Evolutionary conservation across 2,329 filamentous ascomycete genomes (phyloP), one percentile per base, ranked within the genome.

Genomic region (Ophiocordyceps camponoti-saundersi): DNA sequence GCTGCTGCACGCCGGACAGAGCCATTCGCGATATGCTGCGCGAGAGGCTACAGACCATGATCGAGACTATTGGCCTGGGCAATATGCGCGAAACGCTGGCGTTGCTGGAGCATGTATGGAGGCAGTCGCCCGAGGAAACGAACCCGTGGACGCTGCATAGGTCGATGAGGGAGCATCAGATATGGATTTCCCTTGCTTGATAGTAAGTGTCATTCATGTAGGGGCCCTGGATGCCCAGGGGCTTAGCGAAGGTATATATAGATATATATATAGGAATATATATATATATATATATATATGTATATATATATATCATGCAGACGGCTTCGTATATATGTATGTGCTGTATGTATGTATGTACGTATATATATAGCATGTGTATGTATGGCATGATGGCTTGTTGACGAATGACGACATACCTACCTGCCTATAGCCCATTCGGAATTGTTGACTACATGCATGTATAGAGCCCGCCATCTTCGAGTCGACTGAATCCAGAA

Each of bases 171-270:
- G 57, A 67, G 23, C 59, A 65, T 36, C 63, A 68, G 48, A 68
- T 70, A 30, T 69, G 65, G 67, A 70, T 70, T 40, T 71, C 68
- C 3, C 70, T 71, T 57, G 68, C 68, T 20, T 70, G 53, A 59
- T 39, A 11, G n/a, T 40, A 26, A 5, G 4, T 4, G 8, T 8
- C 23, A 26, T 8, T 26, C 23, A 26, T n/a, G 8, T 8, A 26
- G 8, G 4, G 8, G 4, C 23, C 26, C 7, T 10, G 11, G 26
- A 21, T 13, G 40, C n/a, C n/a, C 13, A 42, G 12, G 18, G 26
- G 8, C 26, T 29, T 10, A 29, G 26, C 11, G 26, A 29, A 29
- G 8, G 26, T 10, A 26, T 6, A 20, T 20, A 20, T 12, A 16
- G 3, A 12, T 12, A 3, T 16, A 42, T 23, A 21, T 18, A 29